phyloP scores from a whole-genome alignment of 371 early-diverging fungal species.

The Circinella umbellata region DNA sequence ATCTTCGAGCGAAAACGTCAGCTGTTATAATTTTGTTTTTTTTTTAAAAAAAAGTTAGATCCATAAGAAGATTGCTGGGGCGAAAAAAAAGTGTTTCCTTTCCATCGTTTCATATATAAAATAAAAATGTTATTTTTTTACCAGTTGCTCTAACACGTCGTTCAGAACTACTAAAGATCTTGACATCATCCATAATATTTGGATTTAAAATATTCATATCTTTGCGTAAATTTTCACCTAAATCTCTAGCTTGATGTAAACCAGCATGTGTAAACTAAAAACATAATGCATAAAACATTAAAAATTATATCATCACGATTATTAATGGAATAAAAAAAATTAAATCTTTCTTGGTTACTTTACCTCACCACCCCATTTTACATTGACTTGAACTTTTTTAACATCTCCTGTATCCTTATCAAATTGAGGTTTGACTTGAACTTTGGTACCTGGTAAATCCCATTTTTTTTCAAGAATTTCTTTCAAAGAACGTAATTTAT shows the following conservation, averaged over 20 bases:
- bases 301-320: neutral
- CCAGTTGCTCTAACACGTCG: slow-evolving; percentile 87
- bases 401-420: slow-evolving; percentile 63
- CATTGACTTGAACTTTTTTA: slow-evolving; percentile 85
- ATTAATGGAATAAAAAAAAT: neutral
- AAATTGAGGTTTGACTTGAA: slow-evolving; percentile 87
- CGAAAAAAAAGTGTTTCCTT: no score
- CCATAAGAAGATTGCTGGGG: no score
- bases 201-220: slow-evolving; percentile 90
- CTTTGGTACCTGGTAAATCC: slow-evolving; percentile 88
- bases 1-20: slow-evolving; percentile 80
- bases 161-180: slow-evolving; percentile 87
- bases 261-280: slow-evolving; percentile 93
- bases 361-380: slow-evolving; percentile 97
- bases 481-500: slow-evolving; percentile 65
- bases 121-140: slow-evolving; percentile 3
- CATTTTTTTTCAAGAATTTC: slow-evolving; percentile 84
- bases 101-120: no score
- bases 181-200: slow-evolving; percentile 85
- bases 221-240: slow-evolving; percentile 92
- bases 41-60: no score
- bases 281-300: no score
- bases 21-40: slow-evolving; percentile 55
- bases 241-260: slow-evolving; percentile 86
- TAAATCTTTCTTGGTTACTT: neutral